Base-by-base conservation (phyloP, 208 protist species). In the Jaenimonas drosophilae region DNA sequence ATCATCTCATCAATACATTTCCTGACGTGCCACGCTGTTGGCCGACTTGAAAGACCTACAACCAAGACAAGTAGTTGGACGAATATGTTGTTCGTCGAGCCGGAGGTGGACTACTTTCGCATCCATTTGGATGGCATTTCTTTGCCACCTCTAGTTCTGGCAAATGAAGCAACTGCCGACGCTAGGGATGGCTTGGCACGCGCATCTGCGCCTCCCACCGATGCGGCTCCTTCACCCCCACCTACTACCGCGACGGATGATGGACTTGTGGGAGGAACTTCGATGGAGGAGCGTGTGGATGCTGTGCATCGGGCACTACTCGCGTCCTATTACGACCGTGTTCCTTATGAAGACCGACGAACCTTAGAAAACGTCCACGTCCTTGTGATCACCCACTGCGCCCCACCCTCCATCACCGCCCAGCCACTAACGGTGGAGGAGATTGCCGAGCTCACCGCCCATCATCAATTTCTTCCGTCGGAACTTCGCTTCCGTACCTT, bases 341-440 rank as follows among this genome's bases (percentile, higher is more conserved):
- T 82, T 40, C 72, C 77, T 4, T 87, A 86, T 49, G 78, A 88
- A 55, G 20, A 46, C 14, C 36, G 24, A 12, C 73, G 82, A 47
- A 77, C 73, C 1, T 55, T 88, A 2, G 70, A 88, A 49, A 36
- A 80, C 47, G 78, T 61, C 14, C 82, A 82, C 55, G 36, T 88
- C 6, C 59, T 88, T 19, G 69, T 58, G 7, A 36, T 88, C 28
- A 88, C 73, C 5, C 78, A 88, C 55, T 51, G 58, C 38, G 49
- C 64, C 12, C 36, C 58, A 0, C 60, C 54, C 14, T 61, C 55
- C n/a, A 38, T 82, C 25, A 27, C 58, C 11, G 47, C 41, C 0
- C 61, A 58, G 40, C 46, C 52, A 7, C 37, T 70, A 27, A 67
- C 40, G 6, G 64, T 49, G 0, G 63, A 78, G 36, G 73, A 69